Percentiles rank a stretch among this genome's conserved stretches.
Evolutionary conservation across 331 rosid genomes (phyloP).

Genomic region (Ulmus americana): DNA sequence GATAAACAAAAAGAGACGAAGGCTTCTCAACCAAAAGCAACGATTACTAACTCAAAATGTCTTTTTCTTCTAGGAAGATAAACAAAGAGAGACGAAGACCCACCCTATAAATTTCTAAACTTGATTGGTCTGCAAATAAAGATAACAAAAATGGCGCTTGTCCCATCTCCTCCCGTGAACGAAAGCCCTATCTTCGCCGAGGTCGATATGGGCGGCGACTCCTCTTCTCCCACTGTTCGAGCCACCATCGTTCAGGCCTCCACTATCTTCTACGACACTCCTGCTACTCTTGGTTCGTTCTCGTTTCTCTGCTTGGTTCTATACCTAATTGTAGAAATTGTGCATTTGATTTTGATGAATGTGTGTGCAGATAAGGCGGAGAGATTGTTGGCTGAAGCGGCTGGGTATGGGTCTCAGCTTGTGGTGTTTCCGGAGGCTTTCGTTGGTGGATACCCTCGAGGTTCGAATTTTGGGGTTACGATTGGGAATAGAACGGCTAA

Average conservation of each 20-base stretch:
- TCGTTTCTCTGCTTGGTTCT: not conserved
- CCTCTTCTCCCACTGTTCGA: conserved; percentile 50
- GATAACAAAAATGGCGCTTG: conserved; percentile 39
- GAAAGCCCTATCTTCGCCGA: conserved; percentile 58
- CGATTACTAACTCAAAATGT: no score
- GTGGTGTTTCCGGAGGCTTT: conserved; percentile 96
- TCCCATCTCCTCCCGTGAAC: conserved; percentile 28
- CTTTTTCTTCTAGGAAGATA: no score
- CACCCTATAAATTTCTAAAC: no score
- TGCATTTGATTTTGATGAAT: conserved; percentile 13
- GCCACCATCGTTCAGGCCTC: conserved; percentile 88
- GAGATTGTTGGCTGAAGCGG: conserved; percentile 81
- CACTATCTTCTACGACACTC: conserved; percentile 54
- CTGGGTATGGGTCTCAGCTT: conserved; percentile 68
- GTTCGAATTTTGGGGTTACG: conserved; percentile 58
- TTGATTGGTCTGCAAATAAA: no score
- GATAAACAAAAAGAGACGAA: no score
- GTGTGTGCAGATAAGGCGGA: conserved; percentile 74
- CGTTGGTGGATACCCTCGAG: conserved; percentile 96
- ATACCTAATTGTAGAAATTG: not conserved
- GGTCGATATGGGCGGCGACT: conserved; percentile 66
- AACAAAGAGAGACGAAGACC: no score
- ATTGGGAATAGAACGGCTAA: conserved; percentile 61
- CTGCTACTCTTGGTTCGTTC: conserved; percentile 67
- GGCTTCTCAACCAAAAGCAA: no score